Conservation (phyloP, 306 rosid genomes). For the Morella rubra region DNA sequence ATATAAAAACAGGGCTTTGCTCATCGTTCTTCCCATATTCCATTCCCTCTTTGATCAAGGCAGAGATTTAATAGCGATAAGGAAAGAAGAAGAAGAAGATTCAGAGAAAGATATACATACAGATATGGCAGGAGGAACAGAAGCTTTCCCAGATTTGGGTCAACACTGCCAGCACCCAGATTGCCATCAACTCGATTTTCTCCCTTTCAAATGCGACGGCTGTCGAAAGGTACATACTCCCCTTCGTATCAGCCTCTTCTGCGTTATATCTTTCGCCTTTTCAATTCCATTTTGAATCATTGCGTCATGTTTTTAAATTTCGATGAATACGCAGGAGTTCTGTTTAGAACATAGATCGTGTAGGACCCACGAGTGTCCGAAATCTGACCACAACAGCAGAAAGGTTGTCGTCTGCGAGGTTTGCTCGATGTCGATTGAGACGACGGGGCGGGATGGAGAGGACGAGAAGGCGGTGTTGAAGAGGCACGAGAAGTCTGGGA, state of each 20-base stretch:
- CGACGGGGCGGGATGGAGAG: conserved; percentile 43
- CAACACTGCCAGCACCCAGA: conserved; percentile 64
- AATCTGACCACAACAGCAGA: conserved; percentile 70
- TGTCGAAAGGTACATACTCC: conserved; percentile 46
- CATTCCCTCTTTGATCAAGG: not conserved
- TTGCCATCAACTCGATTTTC: conserved; percentile 86
- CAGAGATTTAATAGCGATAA: not conserved
- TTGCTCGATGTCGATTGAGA: conserved; percentile 77
- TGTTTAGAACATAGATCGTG: conserved; percentile 78
- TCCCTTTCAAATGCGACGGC: conserved; percentile 76
- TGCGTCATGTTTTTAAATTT: not conserved
- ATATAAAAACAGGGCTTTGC: conserved; percentile 7
- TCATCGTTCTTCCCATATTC: not conserved
- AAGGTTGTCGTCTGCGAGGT: conserved; percentile 71
- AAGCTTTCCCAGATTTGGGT: conserved; percentile 92
- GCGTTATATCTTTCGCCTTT: not conserved
- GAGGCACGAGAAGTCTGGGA: conserved; percentile 57
- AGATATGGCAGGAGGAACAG: conserved; percentile 82
- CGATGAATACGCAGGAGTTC: conserved; percentile 47
- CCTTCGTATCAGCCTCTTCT: not conserved
- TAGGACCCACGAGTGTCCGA: conserved; percentile 70
- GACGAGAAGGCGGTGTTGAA: conserved; percentile 49
- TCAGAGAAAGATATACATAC: conserved; percentile 2
- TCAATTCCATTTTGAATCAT: not conserved
- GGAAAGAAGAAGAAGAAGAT: not conserved